These are phyloP conservation scores for Conidiobolus incongruus DNA, from an alignment of 371 early-diverging fungal species.

Conservation along the genomic window DNA sequence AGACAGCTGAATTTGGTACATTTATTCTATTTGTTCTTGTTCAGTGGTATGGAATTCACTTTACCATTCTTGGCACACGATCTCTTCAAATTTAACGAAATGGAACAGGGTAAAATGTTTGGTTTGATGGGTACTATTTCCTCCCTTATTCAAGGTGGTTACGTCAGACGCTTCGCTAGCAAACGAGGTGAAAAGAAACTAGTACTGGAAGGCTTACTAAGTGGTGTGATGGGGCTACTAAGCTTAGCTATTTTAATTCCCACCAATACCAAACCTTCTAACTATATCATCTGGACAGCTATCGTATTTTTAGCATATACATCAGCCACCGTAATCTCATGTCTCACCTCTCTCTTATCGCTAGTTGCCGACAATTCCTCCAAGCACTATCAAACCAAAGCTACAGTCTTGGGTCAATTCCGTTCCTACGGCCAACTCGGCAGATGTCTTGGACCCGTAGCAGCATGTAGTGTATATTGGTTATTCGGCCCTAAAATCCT, in stretches of 20 bases:
- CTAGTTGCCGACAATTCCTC: conserved; percentile 19
- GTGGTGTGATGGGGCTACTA: conserved; percentile 41
- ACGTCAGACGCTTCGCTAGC: conserved; percentile 57
- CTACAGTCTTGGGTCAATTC: conserved; percentile 51
- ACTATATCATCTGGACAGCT: conserved; percentile 9
- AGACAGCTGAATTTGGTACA: conserved; percentile 20
- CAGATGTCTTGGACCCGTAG: conserved; percentile 69
- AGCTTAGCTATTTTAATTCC: conserved; percentile 25
- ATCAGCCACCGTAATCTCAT: conserved; percentile 81
- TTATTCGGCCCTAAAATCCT: conserved; percentile 28
- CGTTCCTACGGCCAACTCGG: conserved; percentile 83
- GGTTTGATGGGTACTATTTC: conserved; percentile 74
- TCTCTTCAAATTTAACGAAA: conserved; percentile 57
- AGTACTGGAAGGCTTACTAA: conserved; percentile 50
- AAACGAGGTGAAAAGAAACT: conserved; percentile 40
- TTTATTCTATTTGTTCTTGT: conserved; percentile 70
- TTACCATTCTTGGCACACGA: conserved; percentile 88
- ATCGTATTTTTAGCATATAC: conserved; percentile 70
- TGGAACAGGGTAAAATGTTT: conserved; percentile 74
- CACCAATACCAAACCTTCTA: no score
- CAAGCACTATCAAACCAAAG: background rate
- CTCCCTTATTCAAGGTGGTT: conserved; percentile 78
- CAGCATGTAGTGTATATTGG: conserved; percentile 78
- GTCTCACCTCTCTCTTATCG: conserved; percentile 58
- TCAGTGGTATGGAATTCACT: conserved; percentile 96